Evolutionary conservation across 148 eudicot genomes (phyloP), one percentile per base, ranked within the genome.

Genomic region (Mesembryanthemum crystallinum): DNA sequence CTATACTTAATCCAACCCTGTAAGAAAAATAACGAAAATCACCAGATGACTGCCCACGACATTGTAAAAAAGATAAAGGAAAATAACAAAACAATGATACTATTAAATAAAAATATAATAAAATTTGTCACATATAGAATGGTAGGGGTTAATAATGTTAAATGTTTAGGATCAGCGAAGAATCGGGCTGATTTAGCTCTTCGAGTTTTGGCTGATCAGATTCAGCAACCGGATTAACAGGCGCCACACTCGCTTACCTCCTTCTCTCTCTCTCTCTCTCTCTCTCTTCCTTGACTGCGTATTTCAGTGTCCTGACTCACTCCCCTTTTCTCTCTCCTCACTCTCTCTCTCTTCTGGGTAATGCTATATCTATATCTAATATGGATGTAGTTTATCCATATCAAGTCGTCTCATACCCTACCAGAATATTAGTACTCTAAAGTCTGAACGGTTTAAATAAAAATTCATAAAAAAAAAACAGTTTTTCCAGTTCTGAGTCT

Each of bases 141-240:
- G 58, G 58, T 39, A 39, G 3, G 43, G 43, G 43, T n/a, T n/a
- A n/a, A 9, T 6, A 0, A 5, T 39, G 43, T 39, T 39, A 39
- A 37, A 39, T 39, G 43, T 39, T 6, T 65, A 73, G 52, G 63
- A 82, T 79, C 88, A 82, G 91, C 91, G 88, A 80, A 79, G 89
- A 88, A 82, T 86, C 89, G 88, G 91, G 83, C 94, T 76, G 73
- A 81, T 86, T 85, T 86, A 80, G 43, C 91, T 90, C 87, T 75
- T 83, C 91, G 87, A 86, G 87, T 79, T 57, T 47, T 33, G 82
- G 51, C 69, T 27, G 17, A 65, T 21, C 23, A 20, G 21, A 4
- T 17, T 37, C 24, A 6, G 65, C 18, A 45, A 71, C 65, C 82
- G 79, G 69, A 80, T 80, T 80, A 49, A 80, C 35, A 37, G 82